Percentiles rank a stretch among this genome's conserved stretches.
Evolutionary conservation across 2,329 filamentous ascomycete genomes (phyloP).

Genomic region (Stachybotrys elegans): DNA sequence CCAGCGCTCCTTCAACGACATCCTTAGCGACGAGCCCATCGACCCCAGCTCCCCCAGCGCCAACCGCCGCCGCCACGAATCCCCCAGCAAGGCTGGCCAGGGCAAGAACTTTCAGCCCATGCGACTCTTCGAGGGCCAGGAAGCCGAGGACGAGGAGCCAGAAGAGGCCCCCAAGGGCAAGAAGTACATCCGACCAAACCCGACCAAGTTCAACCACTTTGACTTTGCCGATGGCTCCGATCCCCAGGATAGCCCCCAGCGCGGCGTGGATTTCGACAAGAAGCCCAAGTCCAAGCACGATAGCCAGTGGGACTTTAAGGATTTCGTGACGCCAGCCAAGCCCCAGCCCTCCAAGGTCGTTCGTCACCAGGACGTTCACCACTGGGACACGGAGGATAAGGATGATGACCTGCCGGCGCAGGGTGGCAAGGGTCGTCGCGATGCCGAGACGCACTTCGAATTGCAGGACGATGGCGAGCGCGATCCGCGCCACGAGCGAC

Average conservation of each 20-base stretch:
- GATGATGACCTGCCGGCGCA: constrained; percentile 53
- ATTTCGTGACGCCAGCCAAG: constrained; percentile 82
- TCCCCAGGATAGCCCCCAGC: constrained; percentile 39
- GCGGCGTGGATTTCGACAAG: constrained; percentile 35
- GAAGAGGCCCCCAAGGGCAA: constrained; percentile 36
- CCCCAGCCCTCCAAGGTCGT: constrained; percentile 51
- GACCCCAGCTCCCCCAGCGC: constrained; percentile 40
- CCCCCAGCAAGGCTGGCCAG: constrained; percentile 45
- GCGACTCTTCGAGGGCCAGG: constrained; percentile 57
- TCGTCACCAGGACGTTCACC: constrained; percentile 65
- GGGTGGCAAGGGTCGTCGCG: constrained; percentile 65
- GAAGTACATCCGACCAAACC: constrained; percentile 57
- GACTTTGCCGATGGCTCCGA: constrained; percentile 67
- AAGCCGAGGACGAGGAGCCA: constrained; percentile 37
- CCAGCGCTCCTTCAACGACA: constrained; percentile 68
- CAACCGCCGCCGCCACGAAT: constrained; percentile 46
- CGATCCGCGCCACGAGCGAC: constrained; percentile 40
- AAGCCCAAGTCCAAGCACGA: constrained; percentile 56
- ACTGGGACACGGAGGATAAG: constrained; percentile 67
- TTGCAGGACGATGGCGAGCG: constrained; percentile 70
- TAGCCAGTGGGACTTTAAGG: constrained; percentile 81
- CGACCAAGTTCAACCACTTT: constrained; percentile 81
- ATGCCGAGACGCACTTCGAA: constrained; percentile 79
- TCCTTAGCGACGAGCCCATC: constrained; percentile 53
- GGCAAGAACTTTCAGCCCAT: constrained; percentile 59